Evolutionary conservation across 1,139 yeast species (phyloP), one percentile per base, ranked within the genome.

Genomic region (Suzukiozyma palmioleophila): DNA sequence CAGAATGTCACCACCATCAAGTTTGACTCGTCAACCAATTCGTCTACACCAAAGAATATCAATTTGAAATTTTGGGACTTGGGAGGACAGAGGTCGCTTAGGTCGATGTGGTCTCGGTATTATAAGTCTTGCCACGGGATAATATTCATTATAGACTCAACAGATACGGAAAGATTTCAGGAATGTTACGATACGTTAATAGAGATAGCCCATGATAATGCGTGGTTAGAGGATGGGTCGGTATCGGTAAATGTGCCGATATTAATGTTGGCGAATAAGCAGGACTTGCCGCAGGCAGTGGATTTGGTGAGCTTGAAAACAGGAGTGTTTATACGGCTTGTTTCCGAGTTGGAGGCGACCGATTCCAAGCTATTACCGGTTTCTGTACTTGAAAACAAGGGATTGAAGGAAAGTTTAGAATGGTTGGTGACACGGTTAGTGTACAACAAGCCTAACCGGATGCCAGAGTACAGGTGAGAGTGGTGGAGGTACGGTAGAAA

Each of bases 231-330:
- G 16, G 51, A 48, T 37, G 55, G 50, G 8, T 33, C 36, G 11
- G 13, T 25, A 11, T 49, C 53, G 45, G 90, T 69, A 38, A 69
- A 92, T 33, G 84, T 89, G 11, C 98, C 97, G 0, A 79, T 92
- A 8, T 67, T 92, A 39, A 89, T 92, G 96, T 70, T 92, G 56
- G 97, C 97, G 8, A 92, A 92, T 60, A 92, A 92, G 60, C 97
- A 89, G 65, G 98, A 92, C 61, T 69, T 85, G 42, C 89, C 87
- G 35, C 70, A 70, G 39, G 76, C 75, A 15, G 89, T 83, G 39
- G 84, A 88, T 50, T 69, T 90, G 64, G 96, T 50, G 77, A 79
- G 65, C 80, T 84, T 64, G 73, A 92, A 59, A 79, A 90, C 72
- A 73, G 94, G 75, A 62, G 90, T 53, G 72, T 92, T 73, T 79